A percentile compares a stretch with the other conserved stretches of the same genome.
phyloP scores from a whole-genome alignment of 495 filamentous ascomycete genomes.

The Penicillium riverlandense region DNA sequence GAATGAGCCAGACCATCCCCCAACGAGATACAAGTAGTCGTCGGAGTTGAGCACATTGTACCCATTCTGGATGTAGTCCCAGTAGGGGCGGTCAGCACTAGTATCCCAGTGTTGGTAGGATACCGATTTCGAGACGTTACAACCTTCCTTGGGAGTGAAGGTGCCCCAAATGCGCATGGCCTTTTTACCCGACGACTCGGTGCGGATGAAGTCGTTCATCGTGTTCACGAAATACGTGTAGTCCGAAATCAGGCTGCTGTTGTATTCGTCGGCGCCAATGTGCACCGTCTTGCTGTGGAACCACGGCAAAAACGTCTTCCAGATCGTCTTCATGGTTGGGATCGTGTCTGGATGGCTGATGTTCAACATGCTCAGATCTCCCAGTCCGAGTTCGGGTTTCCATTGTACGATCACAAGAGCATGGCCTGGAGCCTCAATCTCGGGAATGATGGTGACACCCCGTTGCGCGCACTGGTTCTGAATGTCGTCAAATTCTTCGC shows the following conservation, averaged over 20 bases:
- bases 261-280: constrained; percentile 48
- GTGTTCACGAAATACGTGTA: constrained; percentile 45
- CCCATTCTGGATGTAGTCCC: constrained; percentile 41
- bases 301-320: constrained; percentile 43
- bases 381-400: constrained; percentile 43
- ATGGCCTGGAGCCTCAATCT: constrained; percentile 48
- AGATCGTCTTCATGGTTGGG: constrained; percentile 44
- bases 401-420: constrained; percentile 44
- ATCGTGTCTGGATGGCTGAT: constrained; percentile 45
- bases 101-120: constrained; percentile 41
- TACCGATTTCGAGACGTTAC: constrained; percentile 36
- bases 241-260: constrained; percentile 22
- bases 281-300: constrained; percentile 47
- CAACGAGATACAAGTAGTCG: constrained; percentile 42
- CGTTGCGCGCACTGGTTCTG: constrained; percentile 37
- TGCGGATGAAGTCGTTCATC: constrained; percentile 34
- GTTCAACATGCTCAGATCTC: constrained; percentile 40
- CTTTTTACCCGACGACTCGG: constrained; percentile 24
- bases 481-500: constrained; percentile 33
- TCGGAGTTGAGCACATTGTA: constrained; percentile 48
- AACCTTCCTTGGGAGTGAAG: constrained; percentile 34
- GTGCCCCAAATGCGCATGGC: constrained; percentile 47
- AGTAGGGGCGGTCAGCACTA: constrained; percentile 39
- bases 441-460: constrained; percentile 44
- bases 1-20: constrained; percentile 40